Base-by-base conservation (phyloP, 169 alveolate genomes). In the Plasmodium ovale region DNA sequence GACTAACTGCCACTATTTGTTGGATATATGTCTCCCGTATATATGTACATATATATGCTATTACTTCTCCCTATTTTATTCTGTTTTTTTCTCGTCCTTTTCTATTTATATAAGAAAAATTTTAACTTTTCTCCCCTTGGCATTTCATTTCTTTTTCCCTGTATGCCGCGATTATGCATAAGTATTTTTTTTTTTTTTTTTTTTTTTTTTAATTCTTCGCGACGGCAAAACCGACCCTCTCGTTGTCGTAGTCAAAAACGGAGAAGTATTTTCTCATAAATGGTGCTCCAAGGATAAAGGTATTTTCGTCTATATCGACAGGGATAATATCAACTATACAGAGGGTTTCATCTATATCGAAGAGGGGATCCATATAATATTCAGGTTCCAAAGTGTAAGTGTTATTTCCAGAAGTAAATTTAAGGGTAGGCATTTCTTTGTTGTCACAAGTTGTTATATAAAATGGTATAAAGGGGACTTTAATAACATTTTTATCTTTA, bases 181-280 rank as follows among this genome's bases (percentile, higher is more conserved):
- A 39, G 10, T 5, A 0, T 12, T 19, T 0, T 44, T 44, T 44
- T 44, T 44, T 58, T 58, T 58, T 16, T 58, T 14, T 54, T 54
- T 3, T 54, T 54, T 54, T 54, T 54, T 23, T 27, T 25, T 21
- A 79, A 4, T 82, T 82, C 37, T 82, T 82, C 5, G 90, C 90
- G 9, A 65, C 29, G 10, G 87, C 92, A 51, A 87, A 87, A 56
- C 84, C 85, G 49, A 87, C 77, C 12, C 88, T 59, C 39, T 51
- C 84, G 3, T 87, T 58, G 54, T 87, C 92, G 33, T 74, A 87
- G 35, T 87, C 92, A 70, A 87, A 87, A 27, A 82, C 49, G 35
- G 92, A 72, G 87, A 60, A 72, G 87, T 74, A 87, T 69, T 87
- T 87, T 58, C 89, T 58, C 82, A 87, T 68, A 35, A 87, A 87